phyloP scores from a whole-genome alignment of 192 early-diverging fungal genomes.

The Coemansia sp. region DNA sequence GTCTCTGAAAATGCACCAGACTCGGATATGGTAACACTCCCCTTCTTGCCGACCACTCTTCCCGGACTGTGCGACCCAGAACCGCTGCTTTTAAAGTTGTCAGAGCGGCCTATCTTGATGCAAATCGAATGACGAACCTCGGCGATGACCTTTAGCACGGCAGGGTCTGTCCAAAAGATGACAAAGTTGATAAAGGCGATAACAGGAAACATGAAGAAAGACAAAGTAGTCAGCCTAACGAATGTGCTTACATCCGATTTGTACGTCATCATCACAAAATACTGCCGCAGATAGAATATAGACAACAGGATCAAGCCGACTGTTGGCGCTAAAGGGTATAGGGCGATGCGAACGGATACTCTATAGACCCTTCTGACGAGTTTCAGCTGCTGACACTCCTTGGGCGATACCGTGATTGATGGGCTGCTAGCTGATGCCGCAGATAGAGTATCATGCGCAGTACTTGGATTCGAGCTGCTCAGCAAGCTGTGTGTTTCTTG shows the following conservation, averaged over 20 bases:
- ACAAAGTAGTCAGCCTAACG: conserved; percentile 2
- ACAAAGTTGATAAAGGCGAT: conserved; percentile 29
- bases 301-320: conserved; percentile 19
- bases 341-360: conserved; percentile 41
- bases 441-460: neutral
- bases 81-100: neutral
- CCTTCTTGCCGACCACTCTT: neutral
- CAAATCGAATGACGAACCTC: conserved; percentile 19
- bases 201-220: conserved; percentile 14
- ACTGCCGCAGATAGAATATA: conserved; percentile 23
- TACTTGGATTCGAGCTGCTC: neutral
- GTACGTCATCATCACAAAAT: conserved; percentile 25
- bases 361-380: conserved; percentile 33
- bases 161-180: conserved; percentile 39
- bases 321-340: conserved; percentile 35
- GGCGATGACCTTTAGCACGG: conserved; percentile 19
- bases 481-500: conserved; percentile 11
- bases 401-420: conserved; percentile 6
- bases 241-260: conserved; percentile 11
- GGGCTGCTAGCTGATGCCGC: neutral
- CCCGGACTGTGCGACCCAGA: neutral
- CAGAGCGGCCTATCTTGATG: neutral
- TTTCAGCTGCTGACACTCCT: conserved; percentile 29
- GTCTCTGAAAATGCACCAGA: neutral
- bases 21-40: conserved; percentile 13